Evolutionary conservation across 2,329 filamentous ascomycete genomes (phyloP).

Genomic region (Colletotrichum truncatum): DNA sequence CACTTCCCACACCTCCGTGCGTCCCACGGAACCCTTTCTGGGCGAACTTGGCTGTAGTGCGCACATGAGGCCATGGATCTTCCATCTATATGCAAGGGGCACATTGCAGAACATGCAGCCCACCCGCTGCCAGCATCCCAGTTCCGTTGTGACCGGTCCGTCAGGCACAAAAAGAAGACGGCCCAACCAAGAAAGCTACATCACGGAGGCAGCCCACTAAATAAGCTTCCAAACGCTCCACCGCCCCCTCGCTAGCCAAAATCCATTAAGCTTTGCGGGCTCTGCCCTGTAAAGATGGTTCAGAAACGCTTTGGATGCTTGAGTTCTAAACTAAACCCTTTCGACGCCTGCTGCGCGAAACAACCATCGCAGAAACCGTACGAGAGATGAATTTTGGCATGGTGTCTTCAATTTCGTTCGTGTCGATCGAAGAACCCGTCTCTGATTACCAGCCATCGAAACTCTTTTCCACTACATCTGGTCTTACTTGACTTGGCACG

Average conservation of each 20-base stretch:
- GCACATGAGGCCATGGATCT: no score
- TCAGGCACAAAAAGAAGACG: no score
- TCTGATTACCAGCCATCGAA: constrained; percentile 1
- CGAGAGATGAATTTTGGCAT: background rate
- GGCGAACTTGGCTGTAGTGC: no score
- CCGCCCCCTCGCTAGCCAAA: constrained; percentile 1
- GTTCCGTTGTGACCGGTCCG: no score
- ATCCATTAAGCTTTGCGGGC: background rate
- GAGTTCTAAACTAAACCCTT: background rate
- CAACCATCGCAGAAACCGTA: background rate
- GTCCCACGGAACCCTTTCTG: no score
- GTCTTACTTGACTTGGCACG: background rate
- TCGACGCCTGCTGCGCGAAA: background rate
- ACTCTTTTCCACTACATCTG: background rate
- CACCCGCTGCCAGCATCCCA: no score
- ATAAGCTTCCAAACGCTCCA: background rate
- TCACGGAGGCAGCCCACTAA: background rate
- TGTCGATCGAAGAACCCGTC: background rate
- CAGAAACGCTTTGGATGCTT: background rate
- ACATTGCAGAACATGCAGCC: no score
- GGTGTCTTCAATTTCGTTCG: background rate
- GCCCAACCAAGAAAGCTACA: background rate
- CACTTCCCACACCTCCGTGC: no score
- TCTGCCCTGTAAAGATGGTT: background rate
- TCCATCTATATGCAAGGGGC: no score